Evolutionary conservation across 2,329 filamentous ascomycete species (phyloP), one percentile per base, ranked within the genome.

Genomic region (Fusarium solani-melongenae): DNA sequence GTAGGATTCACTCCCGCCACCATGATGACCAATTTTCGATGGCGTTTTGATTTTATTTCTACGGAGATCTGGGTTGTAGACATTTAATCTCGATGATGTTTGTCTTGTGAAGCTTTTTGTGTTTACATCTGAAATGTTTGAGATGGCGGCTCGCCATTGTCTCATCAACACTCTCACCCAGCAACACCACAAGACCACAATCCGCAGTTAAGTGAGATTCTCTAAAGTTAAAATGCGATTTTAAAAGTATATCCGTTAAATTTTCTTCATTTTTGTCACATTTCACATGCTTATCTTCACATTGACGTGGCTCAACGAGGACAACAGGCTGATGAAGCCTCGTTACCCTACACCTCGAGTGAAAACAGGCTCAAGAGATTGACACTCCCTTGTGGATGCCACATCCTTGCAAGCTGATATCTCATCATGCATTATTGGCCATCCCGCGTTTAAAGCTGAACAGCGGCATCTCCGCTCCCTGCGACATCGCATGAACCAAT

Each of bases 391-490:
- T 53, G 46, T 31, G 27, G 27, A 53, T 53, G 46, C 46, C 4
- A 31, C 24, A 51, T 33, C 46, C 46, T 33, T 53, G 46, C 46
- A 31, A 53, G 17, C 6, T 31, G 46, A 31, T 53, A 51, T 53
- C 27, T 17, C 27, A 29, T 53, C 46, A 51, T 53, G 46, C 17
- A 53, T 53, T 31, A 31, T 53, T 53, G 6, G 27, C 27, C 27
- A 53, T 53, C 46, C 46, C 46, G 46, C 27, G 11, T 53, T 53
- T 53, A 53, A 53, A 53, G 46, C 46, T 53, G 46, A 31, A 31
- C 6, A 53, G 5, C 27, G 27, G 46, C 46, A 53, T 53, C 46
- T 53, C 46, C 46, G 46, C 46, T 5, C 27, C 10, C 46, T 31
- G 46, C 27, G 17, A 31, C 46, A 31, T 53, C 27, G 46, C 46